phyloP scores from a whole-genome alignment of 192 early-diverging fungal species.

The Coemansia sp. region DNA sequence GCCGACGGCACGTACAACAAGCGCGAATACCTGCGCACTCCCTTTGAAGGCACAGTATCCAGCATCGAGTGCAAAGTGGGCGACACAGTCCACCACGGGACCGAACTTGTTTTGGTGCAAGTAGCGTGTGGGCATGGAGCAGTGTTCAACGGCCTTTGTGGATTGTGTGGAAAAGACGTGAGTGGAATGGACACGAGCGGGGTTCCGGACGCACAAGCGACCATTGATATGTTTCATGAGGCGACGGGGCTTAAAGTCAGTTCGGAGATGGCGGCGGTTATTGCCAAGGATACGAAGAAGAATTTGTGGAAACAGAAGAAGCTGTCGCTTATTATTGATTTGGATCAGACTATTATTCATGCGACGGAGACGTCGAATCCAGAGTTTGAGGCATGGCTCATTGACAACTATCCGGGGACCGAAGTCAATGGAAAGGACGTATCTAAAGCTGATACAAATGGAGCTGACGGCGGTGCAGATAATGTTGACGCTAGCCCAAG shows the following conservation, averaged over 20 bases:
- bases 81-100: slow-evolving; percentile 20
- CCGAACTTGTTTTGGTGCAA: slow-evolving; percentile 28
- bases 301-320: slow-evolving; percentile 67
- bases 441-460: background rate
- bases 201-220: slow-evolving; percentile 60
- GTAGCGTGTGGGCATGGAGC: slow-evolving; percentile 74
- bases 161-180: slow-evolving; percentile 75
- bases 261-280: slow-evolving; percentile 21
- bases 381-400: slow-evolving; percentile 35
- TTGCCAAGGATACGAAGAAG: slow-evolving; percentile 21
- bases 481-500: no score
- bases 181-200: slow-evolving; percentile 34
- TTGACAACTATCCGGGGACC: slow-evolving; percentile 42
- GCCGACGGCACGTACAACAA: slow-evolving; percentile 26
- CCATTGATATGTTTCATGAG: slow-evolving; percentile 80
- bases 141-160: slow-evolving; percentile 77
- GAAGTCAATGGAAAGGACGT: background rate
- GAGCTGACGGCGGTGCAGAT: no score
- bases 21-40: slow-evolving; percentile 43
- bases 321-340: slow-evolving; percentile 90
- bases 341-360: slow-evolving; percentile 98
- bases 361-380: slow-evolving; percentile 57
- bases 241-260: slow-evolving; percentile 68
- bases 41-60: slow-evolving; percentile 38
- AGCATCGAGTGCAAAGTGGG: slow-evolving; percentile 10